These are phyloP conservation scores for Mallotus nudiflorus DNA, from an alignment of 345 rosid species.

Conservation along the genomic window DNA sequence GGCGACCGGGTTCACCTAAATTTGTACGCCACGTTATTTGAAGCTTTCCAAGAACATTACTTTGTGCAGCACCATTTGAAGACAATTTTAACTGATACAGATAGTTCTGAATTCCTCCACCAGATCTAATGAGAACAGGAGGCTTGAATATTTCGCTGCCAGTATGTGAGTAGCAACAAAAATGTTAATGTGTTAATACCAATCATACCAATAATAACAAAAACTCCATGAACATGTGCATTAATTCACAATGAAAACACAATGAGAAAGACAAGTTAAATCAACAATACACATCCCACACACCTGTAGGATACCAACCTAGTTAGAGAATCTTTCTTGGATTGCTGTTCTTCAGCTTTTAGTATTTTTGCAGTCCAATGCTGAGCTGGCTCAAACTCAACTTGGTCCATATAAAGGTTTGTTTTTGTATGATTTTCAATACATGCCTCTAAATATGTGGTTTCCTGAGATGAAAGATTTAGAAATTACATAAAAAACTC, in stretches of 20 bases:
- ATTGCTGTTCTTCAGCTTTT: constrained; percentile 50
- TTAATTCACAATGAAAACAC: neutral
- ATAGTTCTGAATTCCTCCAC: constrained; percentile 89
- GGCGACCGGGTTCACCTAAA: constrained; percentile 96
- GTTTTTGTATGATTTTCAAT: constrained; percentile 93
- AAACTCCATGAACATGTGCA: neutral
- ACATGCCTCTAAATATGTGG: constrained; percentile 87
- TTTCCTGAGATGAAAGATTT: constrained; percentile 56
- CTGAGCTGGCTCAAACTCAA: constrained; percentile 94
- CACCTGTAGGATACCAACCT: constrained; percentile 46
- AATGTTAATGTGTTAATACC: neutral
- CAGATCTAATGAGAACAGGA: constrained; percentile 79
- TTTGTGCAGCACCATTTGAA: constrained; percentile 47
- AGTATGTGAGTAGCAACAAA: constrained; percentile 1
- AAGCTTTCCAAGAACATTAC: constrained; percentile 86
- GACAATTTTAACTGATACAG: constrained; percentile 65
- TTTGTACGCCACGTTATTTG: constrained; percentile 97
- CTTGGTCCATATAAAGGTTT: constrained; percentile 94
- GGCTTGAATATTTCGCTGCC: constrained; percentile 62
- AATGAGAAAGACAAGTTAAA: neutral
- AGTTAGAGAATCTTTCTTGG: constrained; percentile 34
- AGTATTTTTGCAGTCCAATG: constrained; percentile 70
- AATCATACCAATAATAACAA: neutral
- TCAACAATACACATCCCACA: neutral
- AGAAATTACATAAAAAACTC: constrained; percentile 1